Conservation (phyloP, 768 basidiomycete species). For the Lentinus brumalis region DNA sequence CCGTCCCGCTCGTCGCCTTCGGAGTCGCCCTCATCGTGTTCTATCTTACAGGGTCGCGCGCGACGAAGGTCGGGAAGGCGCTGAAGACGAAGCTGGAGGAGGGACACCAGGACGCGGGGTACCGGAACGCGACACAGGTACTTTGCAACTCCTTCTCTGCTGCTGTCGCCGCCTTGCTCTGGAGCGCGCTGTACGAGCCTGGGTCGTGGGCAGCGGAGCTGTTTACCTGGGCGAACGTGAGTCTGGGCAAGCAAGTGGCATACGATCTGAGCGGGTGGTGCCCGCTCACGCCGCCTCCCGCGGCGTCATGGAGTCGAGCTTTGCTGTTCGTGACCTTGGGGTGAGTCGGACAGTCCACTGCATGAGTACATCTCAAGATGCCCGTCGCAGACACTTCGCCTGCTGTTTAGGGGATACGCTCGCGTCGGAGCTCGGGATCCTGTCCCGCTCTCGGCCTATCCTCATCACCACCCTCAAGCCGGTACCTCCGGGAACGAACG, state of each 20-base stretch:
- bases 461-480: slow-evolving; percentile 75
- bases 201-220: slow-evolving; percentile 28
- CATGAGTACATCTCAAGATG: not conserved
- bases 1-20: slow-evolving; percentile 65
- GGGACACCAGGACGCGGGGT: slow-evolving; percentile 72
- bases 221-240: slow-evolving; percentile 7
- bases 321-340: slow-evolving; percentile 70
- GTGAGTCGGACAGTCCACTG: slow-evolving; percentile 37
- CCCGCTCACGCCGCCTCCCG: slow-evolving; percentile 48
- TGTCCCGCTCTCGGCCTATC: slow-evolving; percentile 66
- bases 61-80: slow-evolving; percentile 84
- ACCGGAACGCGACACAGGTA: slow-evolving; percentile 80
- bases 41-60: slow-evolving; percentile 78
- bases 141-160: slow-evolving; percentile 78
- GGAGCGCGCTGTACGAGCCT: slow-evolving; percentile 64
- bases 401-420: slow-evolving; percentile 92
- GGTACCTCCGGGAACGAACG: slow-evolving; percentile 91
- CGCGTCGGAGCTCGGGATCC: slow-evolving; percentile 90
- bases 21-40: slow-evolving; percentile 71
- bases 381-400: slow-evolving; percentile 67
- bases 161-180: slow-evolving; percentile 56
- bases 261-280: slow-evolving; percentile 61
- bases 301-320: slow-evolving; percentile 56
- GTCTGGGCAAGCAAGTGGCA: slow-evolving; percentile 13
- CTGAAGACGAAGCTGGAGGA: slow-evolving; percentile 78